Evolutionary conservation across 2,329 filamentous ascomycete species (phyloP).

Genomic region (Diplodia seriata): DNA sequence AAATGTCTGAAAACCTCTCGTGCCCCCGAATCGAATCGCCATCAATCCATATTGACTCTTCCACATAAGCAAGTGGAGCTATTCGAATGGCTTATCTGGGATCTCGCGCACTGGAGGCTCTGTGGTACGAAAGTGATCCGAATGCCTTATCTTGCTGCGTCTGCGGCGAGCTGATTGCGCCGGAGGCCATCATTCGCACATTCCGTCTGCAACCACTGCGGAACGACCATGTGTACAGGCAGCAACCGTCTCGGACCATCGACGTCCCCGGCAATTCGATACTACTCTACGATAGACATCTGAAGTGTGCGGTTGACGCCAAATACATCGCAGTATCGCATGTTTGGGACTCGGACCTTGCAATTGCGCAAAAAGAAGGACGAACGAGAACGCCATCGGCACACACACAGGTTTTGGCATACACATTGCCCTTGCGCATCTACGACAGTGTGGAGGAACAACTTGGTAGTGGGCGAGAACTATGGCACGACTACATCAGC

Average conservation of each 20-base stretch:
- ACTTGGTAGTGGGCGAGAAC: conserved; percentile 5
- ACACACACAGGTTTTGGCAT: too few relatives aligned
- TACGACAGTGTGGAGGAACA: too few relatives aligned
- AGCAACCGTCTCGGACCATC: neutral
- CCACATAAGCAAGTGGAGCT: too few relatives aligned
- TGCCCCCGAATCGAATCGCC: too few relatives aligned
- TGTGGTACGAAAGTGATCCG: too few relatives aligned
- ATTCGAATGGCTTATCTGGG: too few relatives aligned
- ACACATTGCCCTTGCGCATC: too few relatives aligned
- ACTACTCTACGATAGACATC: conserved; percentile 1
- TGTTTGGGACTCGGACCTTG: neutral
- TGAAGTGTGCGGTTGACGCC: neutral
- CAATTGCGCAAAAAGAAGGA: neutral
- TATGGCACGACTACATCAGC: conserved; percentile 38
- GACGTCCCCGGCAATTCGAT: conserved; percentile 2
- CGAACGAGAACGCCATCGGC: neutral
- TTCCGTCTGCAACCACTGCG: neutral
- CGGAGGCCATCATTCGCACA: neutral
- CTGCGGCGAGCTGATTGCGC: too few relatives aligned
- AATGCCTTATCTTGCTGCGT: too few relatives aligned
- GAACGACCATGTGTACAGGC: neutral
- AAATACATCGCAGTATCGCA: neutral
- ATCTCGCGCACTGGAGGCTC: too few relatives aligned
- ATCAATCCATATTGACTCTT: too few relatives aligned
- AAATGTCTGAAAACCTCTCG: too few relatives aligned